phyloP scores from a whole-genome alignment of 1,284 basidiomycete species.

The Boletus calvinii region DNA sequence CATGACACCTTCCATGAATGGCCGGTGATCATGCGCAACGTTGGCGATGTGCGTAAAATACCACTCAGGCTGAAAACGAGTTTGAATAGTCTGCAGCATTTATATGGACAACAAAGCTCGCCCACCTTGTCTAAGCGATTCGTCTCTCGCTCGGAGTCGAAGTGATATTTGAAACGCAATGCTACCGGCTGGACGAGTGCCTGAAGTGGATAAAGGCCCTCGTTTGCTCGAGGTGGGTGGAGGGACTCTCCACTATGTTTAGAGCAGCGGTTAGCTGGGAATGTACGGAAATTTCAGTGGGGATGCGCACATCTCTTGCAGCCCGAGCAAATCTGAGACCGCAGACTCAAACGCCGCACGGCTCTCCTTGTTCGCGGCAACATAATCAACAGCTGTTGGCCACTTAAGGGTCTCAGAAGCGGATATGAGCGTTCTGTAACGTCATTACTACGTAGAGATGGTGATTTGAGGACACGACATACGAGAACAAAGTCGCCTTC shows the following conservation, averaged over 20 bases:
- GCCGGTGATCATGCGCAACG: slow-evolving; percentile 74
- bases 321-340: slow-evolving; percentile 70
- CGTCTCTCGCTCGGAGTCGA: slow-evolving; percentile 83
- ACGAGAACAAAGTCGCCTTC: slow-evolving; percentile 65
- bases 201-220: slow-evolving; percentile 76
- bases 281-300: neutral
- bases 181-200: slow-evolving; percentile 85
- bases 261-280: neutral
- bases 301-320: slow-evolving; percentile 71
- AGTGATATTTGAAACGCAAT: slow-evolving; percentile 93
- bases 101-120: neutral
- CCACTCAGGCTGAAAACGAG: slow-evolving; percentile 82
- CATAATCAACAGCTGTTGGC: slow-evolving; percentile 76
- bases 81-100: neutral
- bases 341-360: slow-evolving; percentile 68
- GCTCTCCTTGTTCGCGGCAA: slow-evolving; percentile 45
- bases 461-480: slow-evolving; percentile 28
- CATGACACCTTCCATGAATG: slow-evolving; percentile 75
- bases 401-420: slow-evolving; percentile 76
- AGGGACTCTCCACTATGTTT: slow-evolving; percentile 53
- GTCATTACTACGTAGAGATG: neutral
- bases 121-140: slow-evolving; percentile 90
- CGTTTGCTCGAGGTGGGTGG: slow-evolving; percentile 34
- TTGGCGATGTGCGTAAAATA: slow-evolving; percentile 91
- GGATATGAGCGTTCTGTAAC: slow-evolving; percentile 54